Conservation (phyloP, 768 basidiomycete genomes). For the Amanita thiersii region DNA sequence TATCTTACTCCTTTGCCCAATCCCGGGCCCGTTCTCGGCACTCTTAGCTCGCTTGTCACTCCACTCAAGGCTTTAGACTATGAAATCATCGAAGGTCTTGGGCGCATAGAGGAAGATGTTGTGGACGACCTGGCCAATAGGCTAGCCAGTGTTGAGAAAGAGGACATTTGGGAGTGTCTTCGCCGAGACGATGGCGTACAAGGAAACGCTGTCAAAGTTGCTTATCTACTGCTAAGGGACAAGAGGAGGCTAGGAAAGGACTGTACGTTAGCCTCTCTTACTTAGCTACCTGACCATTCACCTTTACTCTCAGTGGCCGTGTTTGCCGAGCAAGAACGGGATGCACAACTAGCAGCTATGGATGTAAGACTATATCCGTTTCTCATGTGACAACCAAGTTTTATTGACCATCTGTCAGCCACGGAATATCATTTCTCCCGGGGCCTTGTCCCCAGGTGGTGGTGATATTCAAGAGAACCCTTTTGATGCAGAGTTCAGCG, state of each 20-base stretch:
- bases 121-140: constrained; percentile 72
- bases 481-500: constrained; percentile 69
- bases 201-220: constrained; percentile 93
- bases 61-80: constrained; percentile 66
- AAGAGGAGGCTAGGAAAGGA: constrained; percentile 79
- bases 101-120: constrained; percentile 86
- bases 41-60: constrained; percentile 62
- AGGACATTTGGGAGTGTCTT: constrained; percentile 84
- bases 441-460: constrained; percentile 54
- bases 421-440: constrained; percentile 60
- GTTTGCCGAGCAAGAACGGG: constrained; percentile 81
- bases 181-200: constrained; percentile 75
- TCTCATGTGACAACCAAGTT: constrained; percentile 7
- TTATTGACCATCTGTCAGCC: constrained; percentile 35
- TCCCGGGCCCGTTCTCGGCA: constrained; percentile 70
- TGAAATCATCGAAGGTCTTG: constrained; percentile 86
- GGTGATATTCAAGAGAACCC: constrained; percentile 67
- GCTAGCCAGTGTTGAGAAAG: constrained; percentile 68
- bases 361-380: constrained; percentile 46
- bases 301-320: constrained; percentile 44
- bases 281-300: not conserved
- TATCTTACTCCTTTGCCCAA: constrained; percentile 84
- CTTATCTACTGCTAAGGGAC: constrained; percentile 89
- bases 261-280: constrained; percentile 42
- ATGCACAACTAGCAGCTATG: constrained; percentile 70